Conservation (phyloP, 179 eudicot genomes). For the Beta corolliflora region DNA sequence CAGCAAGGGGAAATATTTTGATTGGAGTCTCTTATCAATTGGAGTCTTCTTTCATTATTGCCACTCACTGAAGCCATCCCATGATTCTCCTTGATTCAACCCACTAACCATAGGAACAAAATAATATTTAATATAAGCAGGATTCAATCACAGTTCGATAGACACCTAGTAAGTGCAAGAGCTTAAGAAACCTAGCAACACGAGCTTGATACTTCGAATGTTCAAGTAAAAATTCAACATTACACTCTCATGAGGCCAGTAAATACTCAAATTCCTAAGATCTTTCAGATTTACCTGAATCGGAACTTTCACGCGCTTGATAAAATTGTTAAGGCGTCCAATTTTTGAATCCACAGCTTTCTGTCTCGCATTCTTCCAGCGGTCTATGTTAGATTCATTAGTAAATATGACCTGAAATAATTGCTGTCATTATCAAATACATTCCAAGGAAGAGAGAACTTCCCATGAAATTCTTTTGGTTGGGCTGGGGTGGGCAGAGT, state of each 20-base stretch:
- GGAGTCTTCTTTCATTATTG: not conserved
- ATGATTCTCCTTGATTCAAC: not conserved
- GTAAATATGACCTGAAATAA: slow-evolving; percentile 78
- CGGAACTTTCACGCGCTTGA: slow-evolving; percentile 73
- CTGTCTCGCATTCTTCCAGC: slow-evolving; percentile 98
- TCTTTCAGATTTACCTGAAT: slow-evolving; percentile 59
- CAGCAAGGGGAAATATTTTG: not conserved
- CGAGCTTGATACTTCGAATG: not conserved
- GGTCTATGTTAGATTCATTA: slow-evolving; percentile 94
- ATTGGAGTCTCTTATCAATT: too few species aligned
- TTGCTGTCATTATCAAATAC: not conserved
- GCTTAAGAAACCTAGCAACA: not conserved
- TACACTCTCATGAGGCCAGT: not conserved
- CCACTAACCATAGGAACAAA: not conserved
- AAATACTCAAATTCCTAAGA: not conserved
- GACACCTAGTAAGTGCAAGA: not conserved
- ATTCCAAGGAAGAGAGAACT: not conserved
- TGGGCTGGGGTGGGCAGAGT: not conserved
- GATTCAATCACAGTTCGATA: not conserved
- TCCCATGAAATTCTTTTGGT: not conserved
- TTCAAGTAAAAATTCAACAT: not conserved
- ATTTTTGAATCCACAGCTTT: slow-evolving; percentile 91
- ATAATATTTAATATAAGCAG: not conserved
- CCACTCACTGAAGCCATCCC: not conserved
- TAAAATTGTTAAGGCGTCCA: slow-evolving; percentile 78